Evolutionary conservation across 2,329 filamentous ascomycete species (phyloP), one percentile per base, ranked within the genome.

Genomic region (Pseudogymnoascus sp.): DNA sequence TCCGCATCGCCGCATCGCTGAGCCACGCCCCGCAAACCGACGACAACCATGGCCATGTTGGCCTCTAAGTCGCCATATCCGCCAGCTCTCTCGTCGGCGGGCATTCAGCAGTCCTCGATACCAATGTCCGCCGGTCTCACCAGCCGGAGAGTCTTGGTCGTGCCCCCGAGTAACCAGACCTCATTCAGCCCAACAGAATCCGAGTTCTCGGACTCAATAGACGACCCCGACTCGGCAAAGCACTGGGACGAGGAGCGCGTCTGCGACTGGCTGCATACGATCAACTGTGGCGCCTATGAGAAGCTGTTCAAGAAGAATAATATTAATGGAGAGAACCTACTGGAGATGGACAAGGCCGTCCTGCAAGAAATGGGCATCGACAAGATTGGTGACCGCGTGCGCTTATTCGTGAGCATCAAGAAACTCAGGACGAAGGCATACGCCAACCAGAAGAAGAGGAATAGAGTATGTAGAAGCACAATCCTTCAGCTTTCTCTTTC

Each of bases 341-440:
- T 99, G 69, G 95, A 99, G 77, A 93, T 97, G 82, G 95, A 99
- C 76, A 96, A 96, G 80, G 88, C 92, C 63, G 91, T 96, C 42
- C 82, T 99, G 67, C 96, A 96, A 76, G 95, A 99, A 76, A 96
- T 99, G 86, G 95, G 95, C 47, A 93, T 99, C 70, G 96, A 96
- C 70, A 99, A 97, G 77, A 90, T 99, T 68, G 95, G 95, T 67
- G 95, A 99, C 76, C 87, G 95, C 62, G 93, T 99, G 36, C 90
- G 93, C 67, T 88, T 99, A 66, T 93, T 91, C 71, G 82, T 93
- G 66, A 87, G 88, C 68, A 92, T 93, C 73, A 93, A 93, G 78
- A 90, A 91, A 75, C 80, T 95, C 64, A 82, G 90, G 68, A 91
- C 87, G 63, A 90, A 87, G 75, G 85, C 88, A 4, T 88, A 89